Percentiles rank a stretch among this genome's conserved stretches.
These are phyloP conservation scores for Citeromyces nyonsensis DNA, from an alignment of 805 yeast genomes.

Conservation along the genomic window DNA sequence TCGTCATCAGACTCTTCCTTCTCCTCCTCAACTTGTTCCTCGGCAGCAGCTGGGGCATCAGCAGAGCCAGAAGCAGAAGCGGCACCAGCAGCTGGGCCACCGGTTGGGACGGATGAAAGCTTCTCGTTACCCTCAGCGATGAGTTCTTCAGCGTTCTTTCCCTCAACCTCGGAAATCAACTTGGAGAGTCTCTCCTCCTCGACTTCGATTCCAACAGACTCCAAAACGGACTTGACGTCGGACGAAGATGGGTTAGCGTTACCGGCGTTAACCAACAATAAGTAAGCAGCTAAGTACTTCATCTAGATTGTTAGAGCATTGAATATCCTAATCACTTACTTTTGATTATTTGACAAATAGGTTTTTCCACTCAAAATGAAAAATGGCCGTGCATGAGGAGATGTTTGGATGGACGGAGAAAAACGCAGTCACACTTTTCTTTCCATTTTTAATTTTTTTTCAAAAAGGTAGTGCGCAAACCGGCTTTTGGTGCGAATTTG, in stretches of 20 bases:
- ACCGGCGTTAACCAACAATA: slow-evolving; percentile 81
- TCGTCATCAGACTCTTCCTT: slow-evolving; percentile 36
- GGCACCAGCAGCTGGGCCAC: slow-evolving; percentile 61
- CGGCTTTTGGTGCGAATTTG: too few species aligned
- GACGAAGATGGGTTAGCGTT: slow-evolving; percentile 79
- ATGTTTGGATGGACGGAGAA: too few species aligned
- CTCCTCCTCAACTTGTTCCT: slow-evolving; percentile 38
- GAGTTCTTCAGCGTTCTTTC: slow-evolving; percentile 60
- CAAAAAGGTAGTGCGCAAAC: too few species aligned
- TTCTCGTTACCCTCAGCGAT: slow-evolving; percentile 71
- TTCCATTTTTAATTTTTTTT: too few species aligned
- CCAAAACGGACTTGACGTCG: slow-evolving; percentile 77
- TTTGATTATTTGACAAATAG: neutral
- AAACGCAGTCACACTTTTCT: too few species aligned
- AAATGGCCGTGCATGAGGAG: neutral
- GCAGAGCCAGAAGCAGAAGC: slow-evolving; percentile 40
- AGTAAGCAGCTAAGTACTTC: slow-evolving; percentile 92
- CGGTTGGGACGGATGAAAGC: slow-evolving; percentile 71
- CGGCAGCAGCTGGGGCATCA: slow-evolving; percentile 40
- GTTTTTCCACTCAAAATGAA: neutral
- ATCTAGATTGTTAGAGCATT: slow-evolving; percentile 14
- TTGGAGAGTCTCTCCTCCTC: slow-evolving; percentile 62
- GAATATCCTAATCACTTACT: neutral
- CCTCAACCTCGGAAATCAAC: slow-evolving; percentile 63
- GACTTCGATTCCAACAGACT: slow-evolving; percentile 87